phyloP scores from a whole-genome alignment of 2,329 filamentous ascomycete species.

The Epichloe gansuensis region DNA sequence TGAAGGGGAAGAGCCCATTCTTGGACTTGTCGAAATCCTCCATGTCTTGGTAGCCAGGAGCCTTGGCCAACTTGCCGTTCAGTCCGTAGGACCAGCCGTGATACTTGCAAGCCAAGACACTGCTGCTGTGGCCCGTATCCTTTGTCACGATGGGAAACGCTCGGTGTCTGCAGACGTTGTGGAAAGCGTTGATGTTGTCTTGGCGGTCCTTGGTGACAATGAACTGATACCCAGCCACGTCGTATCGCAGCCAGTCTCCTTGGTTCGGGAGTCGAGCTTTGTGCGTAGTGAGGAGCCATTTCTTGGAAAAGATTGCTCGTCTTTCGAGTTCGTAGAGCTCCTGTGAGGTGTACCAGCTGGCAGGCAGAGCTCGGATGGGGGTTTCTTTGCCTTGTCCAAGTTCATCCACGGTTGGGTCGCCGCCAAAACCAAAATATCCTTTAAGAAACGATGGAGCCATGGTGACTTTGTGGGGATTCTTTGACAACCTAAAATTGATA shows the following conservation, averaged over 20 bases:
- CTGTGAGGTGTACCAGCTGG: conserved; percentile 38
- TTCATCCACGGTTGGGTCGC: conserved; percentile 11
- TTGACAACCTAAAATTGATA: neutral
- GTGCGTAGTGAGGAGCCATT: conserved; percentile 45
- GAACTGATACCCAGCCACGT: conserved; percentile 43
- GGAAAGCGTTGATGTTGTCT: conserved; percentile 44
- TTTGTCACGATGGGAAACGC: conserved; percentile 45
- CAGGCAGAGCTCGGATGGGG: conserved; percentile 29
- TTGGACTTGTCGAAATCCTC: conserved; percentile 42
- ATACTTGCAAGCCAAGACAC: conserved; percentile 46
- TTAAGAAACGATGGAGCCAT: conserved; percentile 18
- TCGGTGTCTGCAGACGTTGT: conserved; percentile 50
- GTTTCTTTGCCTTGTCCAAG: conserved; percentile 13
- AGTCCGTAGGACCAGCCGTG: conserved; percentile 52
- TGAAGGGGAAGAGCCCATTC: conserved; percentile 45
- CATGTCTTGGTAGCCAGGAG: conserved; percentile 44
- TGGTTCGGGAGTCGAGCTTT: conserved; percentile 34
- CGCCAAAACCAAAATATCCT: conserved; percentile 27
- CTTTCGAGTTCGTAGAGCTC: conserved; percentile 45
- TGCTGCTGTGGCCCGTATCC: conserved; percentile 35
- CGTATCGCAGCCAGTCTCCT: conserved; percentile 45
- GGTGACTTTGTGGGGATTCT: too few species aligned
- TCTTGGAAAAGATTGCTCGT: conserved; percentile 43
- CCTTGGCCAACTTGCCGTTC: conserved; percentile 45
- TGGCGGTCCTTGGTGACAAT: conserved; percentile 38